Conservation (phyloP, 2,329 filamentous ascomycete genomes). For the Ascochyta fabae region DNA sequence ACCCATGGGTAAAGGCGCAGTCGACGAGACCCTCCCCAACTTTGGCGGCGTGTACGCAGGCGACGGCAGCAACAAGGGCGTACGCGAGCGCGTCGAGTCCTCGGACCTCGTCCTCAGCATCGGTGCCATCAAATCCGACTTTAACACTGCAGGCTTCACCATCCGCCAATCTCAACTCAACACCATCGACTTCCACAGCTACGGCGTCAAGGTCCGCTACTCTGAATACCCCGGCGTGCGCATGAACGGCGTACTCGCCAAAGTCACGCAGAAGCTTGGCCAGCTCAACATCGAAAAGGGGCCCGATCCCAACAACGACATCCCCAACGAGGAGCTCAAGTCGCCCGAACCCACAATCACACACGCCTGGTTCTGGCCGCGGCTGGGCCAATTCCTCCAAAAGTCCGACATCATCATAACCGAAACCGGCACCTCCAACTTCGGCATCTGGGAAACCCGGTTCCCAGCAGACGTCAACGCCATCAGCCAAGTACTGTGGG, state of each 20-base stretch:
- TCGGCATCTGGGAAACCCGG: slow-evolving; percentile 84
- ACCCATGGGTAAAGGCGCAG: slow-evolving; percentile 86
- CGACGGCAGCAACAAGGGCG: slow-evolving; percentile 71
- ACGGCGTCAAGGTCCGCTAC: slow-evolving; percentile 74
- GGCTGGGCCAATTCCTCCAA: slow-evolving; percentile 73
- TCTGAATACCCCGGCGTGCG: slow-evolving; percentile 78
- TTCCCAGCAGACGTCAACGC: slow-evolving; percentile 81
- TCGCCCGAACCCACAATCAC: slow-evolving; percentile 59
- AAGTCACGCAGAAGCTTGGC: slow-evolving; percentile 66
- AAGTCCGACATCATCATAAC: slow-evolving; percentile 80
- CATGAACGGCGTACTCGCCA: slow-evolving; percentile 79
- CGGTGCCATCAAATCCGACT: slow-evolving; percentile 75
- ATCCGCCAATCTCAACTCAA: slow-evolving; percentile 78
- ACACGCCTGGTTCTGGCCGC: slow-evolving; percentile 80
- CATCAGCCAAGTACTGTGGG: slow-evolving; percentile 79
- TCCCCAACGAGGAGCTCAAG: slow-evolving; percentile 46
- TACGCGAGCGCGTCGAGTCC: slow-evolving; percentile 68
- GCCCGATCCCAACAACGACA: slow-evolving; percentile 62
- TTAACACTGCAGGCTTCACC: slow-evolving; percentile 83
- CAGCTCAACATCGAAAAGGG: slow-evolving; percentile 63
- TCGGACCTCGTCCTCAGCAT: slow-evolving; percentile 75
- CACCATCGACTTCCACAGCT: slow-evolving; percentile 82
- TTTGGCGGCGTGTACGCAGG: slow-evolving; percentile 88
- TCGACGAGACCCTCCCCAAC: slow-evolving; percentile 76
- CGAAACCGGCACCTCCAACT: slow-evolving; percentile 87